Percentiles rank a stretch among this genome's conserved stretches.
phyloP scores from a whole-genome alignment of 768 basidiomycete species.

The Boletus sp. region DNA sequence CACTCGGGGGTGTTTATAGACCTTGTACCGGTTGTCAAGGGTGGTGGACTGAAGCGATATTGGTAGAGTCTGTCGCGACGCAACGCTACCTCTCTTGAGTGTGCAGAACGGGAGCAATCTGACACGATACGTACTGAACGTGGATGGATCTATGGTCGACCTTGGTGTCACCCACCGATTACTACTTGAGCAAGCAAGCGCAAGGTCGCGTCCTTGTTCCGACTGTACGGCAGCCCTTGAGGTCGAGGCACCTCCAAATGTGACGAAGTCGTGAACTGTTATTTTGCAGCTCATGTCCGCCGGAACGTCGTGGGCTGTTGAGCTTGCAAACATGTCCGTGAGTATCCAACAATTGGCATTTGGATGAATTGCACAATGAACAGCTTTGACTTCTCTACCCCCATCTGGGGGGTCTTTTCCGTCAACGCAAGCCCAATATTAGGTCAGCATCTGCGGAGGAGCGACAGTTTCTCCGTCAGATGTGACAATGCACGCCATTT shows the following conservation, averaged over 20 bases:
- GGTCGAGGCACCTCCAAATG: neutral
- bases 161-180: conserved; percentile 23
- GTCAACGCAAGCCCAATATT: neutral
- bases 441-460: neutral
- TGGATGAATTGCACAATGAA: neutral
- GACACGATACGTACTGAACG: conserved; percentile 23
- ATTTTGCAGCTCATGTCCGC: conserved; percentile 5
- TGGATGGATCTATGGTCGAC: conserved; percentile 7
- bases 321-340: neutral
- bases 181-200: conserved; percentile 9
- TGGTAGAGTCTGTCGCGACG: conserved; percentile 19
- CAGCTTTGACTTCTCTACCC: neutral
- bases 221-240: conserved; percentile 1
- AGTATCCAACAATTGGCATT: neutral
- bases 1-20: conserved; percentile 34
- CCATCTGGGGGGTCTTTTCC: neutral
- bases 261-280: conserved; percentile 25
- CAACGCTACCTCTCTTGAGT: conserved; percentile 20
- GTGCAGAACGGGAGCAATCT: neutral
- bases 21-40: neutral
- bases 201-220: conserved; percentile 24
- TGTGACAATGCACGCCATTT: neutral
- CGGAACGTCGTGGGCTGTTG: neutral
- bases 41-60: conserved; percentile 24
- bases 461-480: neutral